Percentiles rank a stretch among this genome's conserved stretches.
Conservation (phyloP, 2,329 filamentous ascomycete genomes). For the Penicillium rolfsii region DNA sequence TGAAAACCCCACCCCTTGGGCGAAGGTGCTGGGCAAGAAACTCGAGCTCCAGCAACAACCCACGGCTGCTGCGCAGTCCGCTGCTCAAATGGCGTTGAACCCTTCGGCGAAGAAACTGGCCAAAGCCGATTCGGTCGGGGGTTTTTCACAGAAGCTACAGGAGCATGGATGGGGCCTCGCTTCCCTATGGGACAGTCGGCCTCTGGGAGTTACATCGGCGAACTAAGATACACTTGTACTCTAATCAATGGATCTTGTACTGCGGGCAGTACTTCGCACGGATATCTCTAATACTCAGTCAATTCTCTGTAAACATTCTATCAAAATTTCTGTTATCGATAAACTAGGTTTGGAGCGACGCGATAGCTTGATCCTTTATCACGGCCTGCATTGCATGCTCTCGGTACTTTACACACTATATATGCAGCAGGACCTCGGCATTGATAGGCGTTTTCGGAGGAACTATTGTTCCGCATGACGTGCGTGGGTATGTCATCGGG, state of each 20-base stretch:
- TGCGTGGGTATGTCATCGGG: constrained; percentile 25
- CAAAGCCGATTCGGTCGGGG: constrained; percentile 10
- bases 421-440: constrained; percentile 1
- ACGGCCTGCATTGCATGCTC: too few relatives aligned
- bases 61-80: neutral
- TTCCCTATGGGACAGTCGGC: constrained; percentile 38
- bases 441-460: constrained; percentile 15
- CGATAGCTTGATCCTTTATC: too few relatives aligned
- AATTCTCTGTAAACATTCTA: neutral
- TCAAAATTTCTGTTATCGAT: neutral
- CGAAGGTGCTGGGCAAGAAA: constrained; percentile 25
- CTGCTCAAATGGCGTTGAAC: neutral
- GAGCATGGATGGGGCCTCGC: constrained; percentile 36
- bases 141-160: constrained; percentile 28
- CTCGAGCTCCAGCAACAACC: constrained; percentile 19
- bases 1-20: constrained; percentile 40
- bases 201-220: constrained; percentile 36
- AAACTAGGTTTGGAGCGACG: too few relatives aligned
- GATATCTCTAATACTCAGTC: neutral
- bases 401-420: too few relatives aligned
- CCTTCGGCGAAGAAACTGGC: constrained; percentile 7
- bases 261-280: neutral
- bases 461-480: constrained; percentile 25
- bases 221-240: neutral
- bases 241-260: neutral